Conservation (phyloP, 768 basidiomycete genomes). For the Agaricus blazei region DNA sequence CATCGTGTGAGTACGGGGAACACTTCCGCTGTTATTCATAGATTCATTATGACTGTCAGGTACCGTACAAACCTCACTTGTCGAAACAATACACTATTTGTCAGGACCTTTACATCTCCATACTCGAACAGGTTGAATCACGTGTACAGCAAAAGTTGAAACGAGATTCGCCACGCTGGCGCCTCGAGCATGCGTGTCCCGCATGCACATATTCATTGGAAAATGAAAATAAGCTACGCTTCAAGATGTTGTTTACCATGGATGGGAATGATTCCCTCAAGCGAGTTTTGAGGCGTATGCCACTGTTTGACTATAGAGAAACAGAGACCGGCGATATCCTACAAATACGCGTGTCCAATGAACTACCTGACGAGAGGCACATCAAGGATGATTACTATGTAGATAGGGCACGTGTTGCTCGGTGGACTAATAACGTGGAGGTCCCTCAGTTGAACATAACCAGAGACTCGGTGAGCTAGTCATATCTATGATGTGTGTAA, state of each 20-base stretch:
- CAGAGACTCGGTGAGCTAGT: background rate
- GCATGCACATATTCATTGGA: slow-evolving; percentile 17
- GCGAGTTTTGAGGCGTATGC: slow-evolving; percentile 4
- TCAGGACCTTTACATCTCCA: slow-evolving; percentile 20
- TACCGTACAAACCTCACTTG: slow-evolving; percentile 14
- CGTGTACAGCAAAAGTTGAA: slow-evolving; percentile 17
- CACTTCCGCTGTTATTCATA: too few relatives aligned
- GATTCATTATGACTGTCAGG: too few relatives aligned
- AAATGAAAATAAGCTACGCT: slow-evolving; percentile 16
- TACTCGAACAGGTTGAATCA: slow-evolving; percentile 9
- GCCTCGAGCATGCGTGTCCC: slow-evolving; percentile 10
- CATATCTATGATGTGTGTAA: background rate
- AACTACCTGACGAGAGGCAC: background rate
- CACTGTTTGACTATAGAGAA: background rate
- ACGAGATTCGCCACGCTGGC: slow-evolving; percentile 16
- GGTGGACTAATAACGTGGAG: too few relatives aligned
- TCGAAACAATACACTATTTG: slow-evolving; percentile 19
- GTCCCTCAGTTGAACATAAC: too few relatives aligned
- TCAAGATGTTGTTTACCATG: slow-evolving; percentile 18
- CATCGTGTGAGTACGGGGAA: slow-evolving; percentile 10
- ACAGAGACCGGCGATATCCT: background rate
- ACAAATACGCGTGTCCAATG: background rate
- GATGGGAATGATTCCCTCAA: slow-evolving; percentile 25
- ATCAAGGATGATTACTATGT: too few relatives aligned
- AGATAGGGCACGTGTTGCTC: too few relatives aligned